Base-by-base conservation (phyloP, 2,329 filamentous ascomycete species). In the Pyrenochaeta sp. region DNA sequence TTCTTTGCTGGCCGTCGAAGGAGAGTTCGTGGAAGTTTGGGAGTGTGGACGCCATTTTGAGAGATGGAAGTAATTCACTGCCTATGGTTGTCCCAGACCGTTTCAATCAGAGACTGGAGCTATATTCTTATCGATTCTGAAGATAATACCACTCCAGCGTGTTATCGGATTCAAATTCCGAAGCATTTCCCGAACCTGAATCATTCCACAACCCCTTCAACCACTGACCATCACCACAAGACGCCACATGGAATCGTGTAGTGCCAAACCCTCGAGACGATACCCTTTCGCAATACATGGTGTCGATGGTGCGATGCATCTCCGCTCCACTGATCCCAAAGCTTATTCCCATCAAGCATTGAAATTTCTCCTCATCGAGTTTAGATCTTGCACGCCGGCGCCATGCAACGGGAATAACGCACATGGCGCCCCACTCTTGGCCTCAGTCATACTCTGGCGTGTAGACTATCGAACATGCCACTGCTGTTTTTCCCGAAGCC, bases 1-100 rank as follows among this genome's bases (percentile, higher is more conserved):
- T 41, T 7, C 26, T 22, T 24, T 45, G 23, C 21, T 45, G 35
- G 30, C 42, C 35, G 20, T 37, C 10, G 22, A 45, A 40, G 9
- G 22, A 28, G 9, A 40, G 10, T 9, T 24, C 29, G 9, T 40
- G 29, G 14, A 44, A 27, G 14, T 44, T 26, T 22, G 26, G 11
- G 7, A 30, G 36, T 14, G 24, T n/a, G 2, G 31, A 32, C 8
- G 17, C 42, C 35, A 45, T 39, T 7, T 14, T 40, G n/a, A 18
- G 10, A 15, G 6, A 35, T 10, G 14, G 34, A 34, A 41, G 6
- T 23, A 21, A n/a, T n/a, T n/a, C n/a, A n/a, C n/a, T n/a, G n/a
- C n/a, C n/a, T n/a, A n/a, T n/a, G n/a, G n/a, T n/a, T n/a, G n/a
- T n/a, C n/a, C n/a, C n/a, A n/a, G n/a, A n/a, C n/a, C n/a, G n/a